Base-by-base conservation (phyloP, 192 early-diverging fungal species). In the Funneliformis mosseae region DNA sequence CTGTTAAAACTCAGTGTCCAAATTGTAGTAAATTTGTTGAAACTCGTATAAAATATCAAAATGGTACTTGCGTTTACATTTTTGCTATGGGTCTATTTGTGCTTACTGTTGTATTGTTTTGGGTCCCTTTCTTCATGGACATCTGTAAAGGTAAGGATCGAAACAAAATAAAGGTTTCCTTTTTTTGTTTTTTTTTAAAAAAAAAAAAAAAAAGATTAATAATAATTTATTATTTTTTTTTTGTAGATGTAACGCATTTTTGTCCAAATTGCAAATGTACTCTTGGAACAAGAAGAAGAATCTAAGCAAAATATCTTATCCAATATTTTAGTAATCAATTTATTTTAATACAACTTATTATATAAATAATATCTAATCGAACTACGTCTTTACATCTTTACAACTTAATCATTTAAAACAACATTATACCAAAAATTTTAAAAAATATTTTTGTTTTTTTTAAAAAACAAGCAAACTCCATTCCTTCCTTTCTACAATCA, bases 51-150 rank as follows among this genome's bases (percentile, higher is more conserved):
- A 10, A 45, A 43, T 48, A 77, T 64, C 39, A 63, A 63, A 77
- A 77, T 12, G 75, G 75, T 39, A 77, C 11, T 10, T 77, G 11
- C 25, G 61, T 63, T 42, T 77, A 77, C 8, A 0, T 62, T n/a
- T 63, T 77, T 14, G 55, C 75, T 7, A 62, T 63, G 61, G 55
- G 59, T 3, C 39, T 77, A 77, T 77, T 77, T 39, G 23, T 16
- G 21, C 25, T 63, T n/a, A 77, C 75, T 16, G 60, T 77, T 25
- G 61, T 77, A 61, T 63, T 77, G 25, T 77, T 77, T 25, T 77
- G 75, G 75, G 75, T 77, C 25, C 75, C 75, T 14, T 77, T 77
- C 14, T 61, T 43, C 25, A 23, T 77, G n/a, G 61, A 77, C 43
- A 41, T 38, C 23, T 63, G 59, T 43, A 77, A 77, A 62, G 75